Percentiles rank a stretch among this genome's conserved stretches.
These are phyloP conservation scores for Fusarium xylarioides DNA, from an alignment of 2,329 filamentous ascomycete genomes.

Conservation along the genomic window DNA sequence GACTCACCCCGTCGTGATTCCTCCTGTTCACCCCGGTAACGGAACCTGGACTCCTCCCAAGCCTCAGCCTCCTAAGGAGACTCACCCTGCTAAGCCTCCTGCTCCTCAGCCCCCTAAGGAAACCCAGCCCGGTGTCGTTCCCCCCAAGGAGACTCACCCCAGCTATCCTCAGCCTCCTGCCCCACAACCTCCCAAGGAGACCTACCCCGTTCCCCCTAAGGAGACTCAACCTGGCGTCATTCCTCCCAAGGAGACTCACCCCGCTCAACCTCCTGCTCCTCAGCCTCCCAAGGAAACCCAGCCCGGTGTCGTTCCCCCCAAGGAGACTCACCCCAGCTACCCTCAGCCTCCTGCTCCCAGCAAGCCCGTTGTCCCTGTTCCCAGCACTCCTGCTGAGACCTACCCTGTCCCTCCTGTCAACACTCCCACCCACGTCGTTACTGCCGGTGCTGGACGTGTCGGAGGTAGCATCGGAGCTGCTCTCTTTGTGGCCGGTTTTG, in stretches of 20 bases:
- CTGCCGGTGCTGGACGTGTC: constrained; percentile 20
- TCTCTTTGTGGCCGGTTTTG: constrained; percentile 18
- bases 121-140: neutral
- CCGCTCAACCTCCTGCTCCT: too few relatives aligned
- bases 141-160: constrained; percentile 3
- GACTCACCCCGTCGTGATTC: neutral
- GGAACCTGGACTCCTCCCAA: constrained; percentile 20
- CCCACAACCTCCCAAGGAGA: constrained; percentile 1
- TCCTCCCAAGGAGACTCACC: neutral
- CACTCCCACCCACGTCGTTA: neutral
- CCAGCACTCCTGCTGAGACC: neutral
- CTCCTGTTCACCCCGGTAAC: constrained; percentile 20
- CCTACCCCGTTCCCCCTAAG: constrained; percentile 4
- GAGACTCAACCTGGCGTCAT: neutral
- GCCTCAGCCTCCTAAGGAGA: constrained; percentile 22
- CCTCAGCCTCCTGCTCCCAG: neutral
- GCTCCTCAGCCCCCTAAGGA: neutral
- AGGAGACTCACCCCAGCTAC: neutral
- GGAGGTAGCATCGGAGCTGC: constrained; percentile 4
- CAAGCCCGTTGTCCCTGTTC: constrained; percentile 7
- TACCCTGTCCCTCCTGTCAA: constrained; percentile 4
- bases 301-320: neutral
- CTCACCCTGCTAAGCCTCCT: constrained; percentile 1
- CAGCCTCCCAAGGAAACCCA: constrained; percentile 6
- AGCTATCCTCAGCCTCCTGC: neutral